Percentiles rank a stretch among this genome's conserved stretches.
Conservation (phyloP, 1,139 yeast genomes). For the Suhomyces bribrorum region DNA sequence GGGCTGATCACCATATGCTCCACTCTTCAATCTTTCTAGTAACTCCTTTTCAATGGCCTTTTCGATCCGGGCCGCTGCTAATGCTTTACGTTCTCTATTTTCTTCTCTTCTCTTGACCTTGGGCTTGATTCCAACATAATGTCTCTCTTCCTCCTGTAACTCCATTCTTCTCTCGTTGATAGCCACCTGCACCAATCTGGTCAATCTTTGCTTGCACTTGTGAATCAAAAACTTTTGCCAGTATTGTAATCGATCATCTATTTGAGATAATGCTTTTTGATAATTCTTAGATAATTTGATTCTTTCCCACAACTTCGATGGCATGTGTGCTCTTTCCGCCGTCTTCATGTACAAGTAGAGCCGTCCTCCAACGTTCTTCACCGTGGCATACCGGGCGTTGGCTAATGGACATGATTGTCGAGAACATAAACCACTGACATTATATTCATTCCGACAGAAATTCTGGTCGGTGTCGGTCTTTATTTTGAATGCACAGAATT, state of each 20-base stretch:
- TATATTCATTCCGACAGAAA: constrained; percentile 85
- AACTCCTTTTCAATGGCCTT: constrained; percentile 95
- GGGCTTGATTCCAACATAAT: constrained; percentile 86
- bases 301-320: constrained; percentile 92
- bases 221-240: constrained; percentile 93
- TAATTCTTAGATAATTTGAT: constrained; percentile 86
- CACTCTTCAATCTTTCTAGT: constrained; percentile 90
- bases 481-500: constrained; percentile 85
- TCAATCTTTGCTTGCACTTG: constrained; percentile 93
- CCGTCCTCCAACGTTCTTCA: constrained; percentile 83
- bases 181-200: constrained; percentile 92
- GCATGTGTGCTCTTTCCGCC: constrained; percentile 95
- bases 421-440: constrained; percentile 86
- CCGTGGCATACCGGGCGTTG: constrained; percentile 93
- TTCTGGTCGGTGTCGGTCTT: constrained; percentile 78
- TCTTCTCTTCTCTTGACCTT: constrained; percentile 94
- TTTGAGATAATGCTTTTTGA: constrained; percentile 80
- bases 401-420: constrained; percentile 96
- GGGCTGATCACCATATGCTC: constrained; percentile 98
- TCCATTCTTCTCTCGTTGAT: constrained; percentile 95
- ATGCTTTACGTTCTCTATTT: constrained; percentile 92
- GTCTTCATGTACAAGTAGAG: constrained; percentile 93
- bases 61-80: constrained; percentile 95
- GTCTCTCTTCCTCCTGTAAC: constrained; percentile 86
- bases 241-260: constrained; percentile 81